A percentile compares a stretch with the other conserved stretches of the same genome.
Evolutionary conservation across 2,329 filamentous ascomycete genomes (phyloP).

Genomic region (Neonectria sp.): DNA sequence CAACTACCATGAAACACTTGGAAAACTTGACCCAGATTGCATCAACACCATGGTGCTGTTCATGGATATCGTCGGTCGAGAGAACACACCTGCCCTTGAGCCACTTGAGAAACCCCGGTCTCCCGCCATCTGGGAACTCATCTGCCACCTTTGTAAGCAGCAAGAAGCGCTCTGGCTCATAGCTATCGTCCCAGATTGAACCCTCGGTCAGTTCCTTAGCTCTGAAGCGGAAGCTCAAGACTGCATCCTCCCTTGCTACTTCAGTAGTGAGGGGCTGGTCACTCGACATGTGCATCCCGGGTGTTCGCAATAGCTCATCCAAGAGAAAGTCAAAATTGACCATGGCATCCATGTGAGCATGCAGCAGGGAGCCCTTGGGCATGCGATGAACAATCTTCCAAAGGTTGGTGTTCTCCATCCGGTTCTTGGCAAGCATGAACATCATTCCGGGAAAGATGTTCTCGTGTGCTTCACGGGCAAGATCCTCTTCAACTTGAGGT

Average conservation of each 20-base stretch:
- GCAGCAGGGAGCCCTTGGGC: constrained; percentile 90
- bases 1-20: constrained; percentile 80
- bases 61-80: constrained; percentile 78
- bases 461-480: constrained; percentile 73
- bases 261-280: constrained; percentile 69
- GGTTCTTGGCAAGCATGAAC: constrained; percentile 88
- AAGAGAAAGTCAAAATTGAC: constrained; percentile 88
- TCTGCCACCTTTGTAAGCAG: constrained; percentile 76
- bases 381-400: constrained; percentile 89
- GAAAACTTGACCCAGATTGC: constrained; percentile 89
- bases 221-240: constrained; percentile 75
- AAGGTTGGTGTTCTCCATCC: constrained; percentile 86
- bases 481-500: constrained; percentile 77
- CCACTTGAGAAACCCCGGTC: constrained; percentile 82
- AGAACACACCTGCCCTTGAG: constrained; percentile 81
- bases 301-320: constrained; percentile 77
- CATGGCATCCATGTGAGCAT: constrained; percentile 93
- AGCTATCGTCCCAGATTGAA: constrained; percentile 77
- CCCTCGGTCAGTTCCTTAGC: constrained; percentile 60
- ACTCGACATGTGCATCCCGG: constrained; percentile 81
- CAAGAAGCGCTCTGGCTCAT: constrained; percentile 72
- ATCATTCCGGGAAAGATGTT: constrained; percentile 91
- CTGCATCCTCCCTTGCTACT: constrained; percentile 67
- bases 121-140: constrained; percentile 81
- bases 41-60: constrained; percentile 87